Base-by-base conservation (phyloP, 2,329 filamentous ascomycete genomes). In the Stagonosporopsis rhizophila region DNA sequence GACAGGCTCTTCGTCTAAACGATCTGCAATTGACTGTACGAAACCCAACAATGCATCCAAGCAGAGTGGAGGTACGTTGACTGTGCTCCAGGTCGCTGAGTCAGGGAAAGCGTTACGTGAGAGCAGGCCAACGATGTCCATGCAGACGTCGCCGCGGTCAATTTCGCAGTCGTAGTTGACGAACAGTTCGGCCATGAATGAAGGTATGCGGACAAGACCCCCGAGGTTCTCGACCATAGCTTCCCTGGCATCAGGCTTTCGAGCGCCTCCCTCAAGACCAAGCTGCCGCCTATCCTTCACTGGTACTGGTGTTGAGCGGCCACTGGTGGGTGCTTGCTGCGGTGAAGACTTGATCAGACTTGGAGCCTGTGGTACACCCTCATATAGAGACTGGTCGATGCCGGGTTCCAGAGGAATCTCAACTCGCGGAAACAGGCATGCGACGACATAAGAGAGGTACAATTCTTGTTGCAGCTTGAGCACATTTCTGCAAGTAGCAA, bases 161-260 rank as follows among this genome's bases (percentile, higher is more conserved):
- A 92, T 88, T 70, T 98, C 93, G 70, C 94, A 99, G 75, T 99
- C 95, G 72, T 98, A 99, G 76, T 99, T 99, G 77, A 98, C 87
- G 73, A 97, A 99, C 7, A 99, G 83, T 75, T 99, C 96, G 11
- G 90, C 87, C 87, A 98, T 92, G 72, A 96, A 99, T 38, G 88
- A 93, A 0, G 95, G 92, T 81, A 99, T 96, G 38, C 96, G 86
- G 34, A 92, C 91, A 57, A 99, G 81, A 51, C 94, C 92, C 32
- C 94, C 93, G 40, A 99, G 89, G 66, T 91, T 96, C 78, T 99
- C 95, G 4, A 99, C 92, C 95, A 99, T 99, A 28, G 95, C 93
- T 80, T 99, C 95, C 65, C 95, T 86, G 27, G 95, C 93, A 76
- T 99, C 96, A 3, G 95, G 95, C 73, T 96, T 96, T 60, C 95